Base-by-base conservation (phyloP, 2,329 filamentous ascomycete species). In the Colletotrichum filicis region DNA sequence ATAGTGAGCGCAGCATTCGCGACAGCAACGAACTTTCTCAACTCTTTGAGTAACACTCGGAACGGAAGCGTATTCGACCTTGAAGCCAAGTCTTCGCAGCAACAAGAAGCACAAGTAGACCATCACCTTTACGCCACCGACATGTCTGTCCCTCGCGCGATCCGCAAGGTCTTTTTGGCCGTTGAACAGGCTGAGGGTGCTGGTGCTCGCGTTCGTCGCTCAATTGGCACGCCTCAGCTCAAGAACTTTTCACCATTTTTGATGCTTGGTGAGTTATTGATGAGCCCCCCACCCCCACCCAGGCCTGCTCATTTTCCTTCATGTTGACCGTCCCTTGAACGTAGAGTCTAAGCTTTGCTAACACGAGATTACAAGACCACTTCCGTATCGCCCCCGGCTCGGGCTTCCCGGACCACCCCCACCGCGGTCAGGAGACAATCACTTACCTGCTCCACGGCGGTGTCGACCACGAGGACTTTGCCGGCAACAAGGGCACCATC, bases 381-480 rank as follows among this genome's bases (percentile, higher is more conserved):
- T 98, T 98, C 86, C 90, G 88, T 67, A 91, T 97, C 77, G 89
- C 90, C 66, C 91, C 92, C 1, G 94, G 94, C 71, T 93, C 95
- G 11, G 95, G 95, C 0, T 98, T 98, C 81, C 95, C 95, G 0
- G 95, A 98, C 80, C 95, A 98, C 78, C 89, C 90, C n/a, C 89
- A 91, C 80, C 89, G 95, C 52, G 95, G 95, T 52, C 95, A 97
- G 82, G 94, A 98, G 77, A 90, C 89, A 19, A 97, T 98, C 80
- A 98, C 95, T 1, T 98, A 98, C 81, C 87, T 98, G 35, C 88
- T 98, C n/a, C 85, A 89, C 16, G 96, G 96, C 76, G 94, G 90
- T 4, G 91, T 97, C 72, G 95, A 98, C 84, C 95, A 98, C 80
- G 95, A 98, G 84, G 95, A 98, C 82, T 98, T 98, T 77, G 92